Evolutionary conservation across 805 yeast species (phyloP), one percentile per base, ranked within the genome.

Genomic region (Yamadazyma scolyti): DNA sequence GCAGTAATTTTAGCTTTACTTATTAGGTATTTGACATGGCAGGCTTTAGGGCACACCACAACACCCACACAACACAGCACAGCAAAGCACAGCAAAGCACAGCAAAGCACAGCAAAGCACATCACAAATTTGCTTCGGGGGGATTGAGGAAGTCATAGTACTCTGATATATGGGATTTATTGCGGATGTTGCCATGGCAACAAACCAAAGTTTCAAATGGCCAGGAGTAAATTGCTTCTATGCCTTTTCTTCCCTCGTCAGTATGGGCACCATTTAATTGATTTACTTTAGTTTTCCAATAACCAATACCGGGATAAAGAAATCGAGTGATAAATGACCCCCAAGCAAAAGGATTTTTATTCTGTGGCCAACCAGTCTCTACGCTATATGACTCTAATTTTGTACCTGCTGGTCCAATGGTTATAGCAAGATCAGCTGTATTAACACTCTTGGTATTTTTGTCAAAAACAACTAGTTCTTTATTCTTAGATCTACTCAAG

Each of bases 341-440:
- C 2, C 80, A 79, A 4, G 45, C 26, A 36, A 63, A 71, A n/a
- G 78, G 75, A 26, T 56, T 51, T 25, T 42, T 50, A 7, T 50
- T 53, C 5, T 54, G 59, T 7, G 63, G 62, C 39, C 63, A 77
- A 21, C 79, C 83, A 7, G 60, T 43, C 16, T 40, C 58, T 2
- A 58, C 50, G 11, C 64, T 54, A 42, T 48, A 70, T 43, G 72
- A 78, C 33, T 63, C 68, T 43, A 58, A 42, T 3, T 43, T 38
- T 8, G 47, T 36, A 6, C 65, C 68, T 13, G 50, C 44, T 19
- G 61, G 58, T 8, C 76, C 78, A 37, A 78, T 56, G 46, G 77
- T 77, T 57, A 79, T 74, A 16, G 78, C 45, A 34, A 79, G 47
- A 47, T 81, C 86, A n/a, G 79, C 86, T 41, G 67, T 76, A 35